These are phyloP conservation scores for Eutrema yunnanense DNA, from an alignment of 345 rosid genomes.

Conservation along the genomic window DNA sequence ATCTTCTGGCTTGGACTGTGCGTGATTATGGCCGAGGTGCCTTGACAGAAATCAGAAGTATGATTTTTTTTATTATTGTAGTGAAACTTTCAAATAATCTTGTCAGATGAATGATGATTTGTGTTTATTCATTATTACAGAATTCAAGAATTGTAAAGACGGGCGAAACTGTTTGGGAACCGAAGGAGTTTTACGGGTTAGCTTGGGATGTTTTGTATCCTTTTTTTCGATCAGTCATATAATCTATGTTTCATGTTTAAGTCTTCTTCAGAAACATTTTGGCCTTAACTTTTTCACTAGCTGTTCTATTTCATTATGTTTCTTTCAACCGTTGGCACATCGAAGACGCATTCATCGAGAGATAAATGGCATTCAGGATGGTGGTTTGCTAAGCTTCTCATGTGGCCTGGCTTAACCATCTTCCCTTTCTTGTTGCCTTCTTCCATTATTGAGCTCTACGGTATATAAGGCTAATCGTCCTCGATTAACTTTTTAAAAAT, in stretches of 20 bases:
- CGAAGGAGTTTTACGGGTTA: conserved; percentile 87
- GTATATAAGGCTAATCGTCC: conserved; percentile 28
- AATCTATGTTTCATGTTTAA: not conserved
- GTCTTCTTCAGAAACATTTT: not conserved
- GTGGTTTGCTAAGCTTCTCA: conserved; percentile 63
- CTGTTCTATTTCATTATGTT: conserved; percentile 70
- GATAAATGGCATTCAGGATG: conserved; percentile 94
- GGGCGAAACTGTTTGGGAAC: conserved; percentile 72
- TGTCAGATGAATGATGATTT: not conserved
- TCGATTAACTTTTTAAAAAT: not conserved
- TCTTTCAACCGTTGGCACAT: conserved; percentile 54
- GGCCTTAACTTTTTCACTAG: conserved; percentile 35
- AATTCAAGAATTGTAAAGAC: conserved; percentile 58
- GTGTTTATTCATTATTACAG: conserved; percentile 39
- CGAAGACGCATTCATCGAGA: conserved; percentile 50
- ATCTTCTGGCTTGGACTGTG: conserved; percentile 78
- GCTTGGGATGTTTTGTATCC: conserved; percentile 98
- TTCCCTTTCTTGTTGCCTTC: conserved; percentile 68
- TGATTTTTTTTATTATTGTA: not conserved
- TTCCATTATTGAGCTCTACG: conserved; percentile 61
- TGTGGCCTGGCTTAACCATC: conserved; percentile 52
- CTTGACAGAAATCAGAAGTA: conserved; percentile 68
- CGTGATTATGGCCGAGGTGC: conserved; percentile 73
- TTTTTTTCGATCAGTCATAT: not conserved
- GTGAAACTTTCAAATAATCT: not conserved